phyloP scores from a whole-genome alignment of 345 rosid species.

The Boechera divaricarpa region DNA sequence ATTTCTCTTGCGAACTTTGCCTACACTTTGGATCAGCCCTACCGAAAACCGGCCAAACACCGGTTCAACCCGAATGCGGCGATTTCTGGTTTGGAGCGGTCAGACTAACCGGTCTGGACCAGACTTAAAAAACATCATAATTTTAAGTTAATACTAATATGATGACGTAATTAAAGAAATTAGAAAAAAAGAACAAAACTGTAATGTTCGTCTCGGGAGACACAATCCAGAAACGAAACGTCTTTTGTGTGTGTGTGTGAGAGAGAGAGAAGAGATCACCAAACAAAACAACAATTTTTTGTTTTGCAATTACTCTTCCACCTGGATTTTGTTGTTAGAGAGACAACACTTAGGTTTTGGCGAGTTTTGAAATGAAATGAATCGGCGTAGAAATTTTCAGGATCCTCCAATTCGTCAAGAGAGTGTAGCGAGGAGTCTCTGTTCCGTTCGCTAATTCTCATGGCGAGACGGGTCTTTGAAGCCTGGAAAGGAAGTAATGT shows the following conservation, averaged over 20 bases:
- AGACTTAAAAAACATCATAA: no score
- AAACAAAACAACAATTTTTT: background rate
- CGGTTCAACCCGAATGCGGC: no score
- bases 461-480: constrained; percentile 83
- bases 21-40: no score
- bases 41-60: no score
- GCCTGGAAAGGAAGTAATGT: constrained; percentile 92
- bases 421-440: constrained; percentile 43
- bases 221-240: constrained; percentile 31
- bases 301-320: background rate
- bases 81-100: no score
- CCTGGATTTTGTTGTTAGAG: background rate
- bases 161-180: background rate
- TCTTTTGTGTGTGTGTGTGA: background rate
- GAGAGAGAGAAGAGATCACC: constrained; percentile 10
- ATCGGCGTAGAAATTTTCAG: constrained; percentile 37
- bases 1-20: no score
- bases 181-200: background rate
- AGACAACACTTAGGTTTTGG: background rate
- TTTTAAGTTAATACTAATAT: no score
- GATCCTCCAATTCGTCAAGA: constrained; percentile 48
- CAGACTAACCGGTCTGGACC: no score
- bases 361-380: constrained; percentile 41
- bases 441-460: constrained; percentile 37
- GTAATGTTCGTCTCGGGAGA: constrained; percentile 11